Base-by-base conservation (phyloP, 495 filamentous ascomycete species). In the Aspergillus cavernicola region DNA sequence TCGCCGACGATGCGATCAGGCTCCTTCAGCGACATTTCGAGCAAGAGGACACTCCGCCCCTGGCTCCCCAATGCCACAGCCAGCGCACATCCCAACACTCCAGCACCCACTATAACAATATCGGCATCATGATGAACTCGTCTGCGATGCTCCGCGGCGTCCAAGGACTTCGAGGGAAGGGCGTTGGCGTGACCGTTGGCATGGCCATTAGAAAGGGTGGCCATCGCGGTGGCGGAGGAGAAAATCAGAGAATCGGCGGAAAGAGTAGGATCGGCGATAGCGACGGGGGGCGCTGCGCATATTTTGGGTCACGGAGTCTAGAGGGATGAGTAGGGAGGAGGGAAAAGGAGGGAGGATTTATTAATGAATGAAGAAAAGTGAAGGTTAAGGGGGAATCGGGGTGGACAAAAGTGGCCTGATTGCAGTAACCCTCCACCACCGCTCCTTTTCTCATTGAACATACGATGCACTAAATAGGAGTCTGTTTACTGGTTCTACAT, bases 1-100 rank as follows among this genome's bases (percentile, higher is more conserved):
- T 98, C 93, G 49, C 93, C 93, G 18, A 98, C 92, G 61, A 98
- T 98, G 50, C 93, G 85, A 74, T 97, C 90, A 11, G 93, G 93
- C 73, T 97, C 89, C 70, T 92, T 91, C 66, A 96, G 74, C 68
- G 86, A 92, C 57, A 78, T 77, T 70, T 98, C 93, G 18, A 98
- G 80, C 43, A 98, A 73, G n/a, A 96, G 80, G 13, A 98, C 91
- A 64, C 85, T 92, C 31, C 93, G 84, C 11, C 91, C 91, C 68
- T 97, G 95, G 32, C 92, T 80, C 24, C 91, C 86, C 40, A 87
- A 81, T 6, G 95, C 84, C n/a, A 90, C 77, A 5, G 95, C 91
- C 58, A 91, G 73, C 6, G 93, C 89, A 66, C 89, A 95, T 16
- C 93, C 93, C 36, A 96, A 78, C 49, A 97, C 78, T 44, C 93